These are phyloP conservation scores for Torrubiellomyces zombiae DNA, from an alignment of 2,329 filamentous ascomycete genomes.

Conservation along the genomic window DNA sequence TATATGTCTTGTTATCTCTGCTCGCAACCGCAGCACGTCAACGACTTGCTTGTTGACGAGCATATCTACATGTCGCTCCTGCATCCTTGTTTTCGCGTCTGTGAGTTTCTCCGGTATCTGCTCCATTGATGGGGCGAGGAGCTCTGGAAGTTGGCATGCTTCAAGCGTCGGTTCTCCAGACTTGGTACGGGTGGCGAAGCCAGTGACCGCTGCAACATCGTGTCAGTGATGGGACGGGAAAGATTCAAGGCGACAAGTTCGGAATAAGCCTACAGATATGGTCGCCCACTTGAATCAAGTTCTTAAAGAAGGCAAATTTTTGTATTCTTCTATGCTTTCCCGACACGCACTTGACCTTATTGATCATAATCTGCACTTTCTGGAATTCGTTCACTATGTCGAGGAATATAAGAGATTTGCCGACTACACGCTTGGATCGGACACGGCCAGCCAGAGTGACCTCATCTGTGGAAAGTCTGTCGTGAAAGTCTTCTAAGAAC, in stretches of 20 bases:
- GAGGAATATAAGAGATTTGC: constrained; percentile 71
- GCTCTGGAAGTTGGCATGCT: constrained; percentile 48
- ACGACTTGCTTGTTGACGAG: constrained; percentile 54
- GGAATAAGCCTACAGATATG: constrained; percentile 50
- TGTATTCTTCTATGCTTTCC: constrained; percentile 17
- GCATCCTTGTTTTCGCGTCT: constrained; percentile 55
- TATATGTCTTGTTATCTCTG: constrained; percentile 56
- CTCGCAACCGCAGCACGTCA: constrained; percentile 57
- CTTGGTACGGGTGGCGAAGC: constrained; percentile 50
- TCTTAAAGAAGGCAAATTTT: constrained; percentile 43
- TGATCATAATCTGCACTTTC: constrained; percentile 61
- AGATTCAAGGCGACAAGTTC: constrained; percentile 7
- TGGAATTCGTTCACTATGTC: constrained; percentile 60
- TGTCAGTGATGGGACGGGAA: constrained; percentile 10
- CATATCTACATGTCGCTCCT: constrained; percentile 73
- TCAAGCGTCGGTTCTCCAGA: constrained; percentile 63
- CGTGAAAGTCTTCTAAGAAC: constrained; percentile 15
- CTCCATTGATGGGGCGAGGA: constrained; percentile 66
- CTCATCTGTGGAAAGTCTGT: constrained; percentile 10
- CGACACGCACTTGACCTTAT: constrained; percentile 34
- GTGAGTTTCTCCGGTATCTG: constrained; percentile 56
- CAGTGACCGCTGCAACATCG: constrained; percentile 43
- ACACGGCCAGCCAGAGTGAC: constrained; percentile 45
- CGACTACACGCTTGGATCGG: constrained; percentile 49
- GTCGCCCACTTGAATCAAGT: constrained; percentile 63